A percentile compares a stretch with the other conserved stretches of the same genome.
Conservation (phyloP, 805 yeast genomes). For the Ogataea polymorpha region DNA sequence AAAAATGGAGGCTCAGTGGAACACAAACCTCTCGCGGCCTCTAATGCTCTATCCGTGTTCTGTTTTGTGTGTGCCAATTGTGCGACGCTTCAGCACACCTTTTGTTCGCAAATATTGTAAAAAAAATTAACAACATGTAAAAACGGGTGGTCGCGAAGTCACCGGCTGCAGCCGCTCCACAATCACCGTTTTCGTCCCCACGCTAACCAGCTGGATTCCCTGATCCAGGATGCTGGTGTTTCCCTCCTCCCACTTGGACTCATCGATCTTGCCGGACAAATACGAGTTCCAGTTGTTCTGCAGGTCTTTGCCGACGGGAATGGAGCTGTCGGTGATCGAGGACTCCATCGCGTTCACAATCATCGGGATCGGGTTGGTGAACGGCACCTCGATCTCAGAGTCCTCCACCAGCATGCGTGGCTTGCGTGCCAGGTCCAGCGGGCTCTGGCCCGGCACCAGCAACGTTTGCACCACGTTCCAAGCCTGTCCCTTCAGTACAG, state of each 20-base stretch:
- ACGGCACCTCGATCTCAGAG: constrained; percentile 58
- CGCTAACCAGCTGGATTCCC: constrained; percentile 14
- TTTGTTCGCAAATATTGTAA: neutral
- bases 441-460: constrained; percentile 56
- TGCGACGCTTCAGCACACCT: neutral
- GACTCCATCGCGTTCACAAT: constrained; percentile 45
- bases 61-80: too few relatives aligned
- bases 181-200: constrained; percentile 45
- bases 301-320: constrained; percentile 15
- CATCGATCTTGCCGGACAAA: constrained; percentile 31
- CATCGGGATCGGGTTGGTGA: constrained; percentile 35
- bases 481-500: constrained; percentile 74
- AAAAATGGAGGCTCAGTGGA: too few relatives aligned
- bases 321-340: constrained; percentile 22
- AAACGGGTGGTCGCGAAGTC: constrained; percentile 55
- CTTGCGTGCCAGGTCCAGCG: constrained; percentile 60
- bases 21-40: too few relatives aligned
- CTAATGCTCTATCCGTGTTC: too few relatives aligned
- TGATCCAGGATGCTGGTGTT: constrained; percentile 15
- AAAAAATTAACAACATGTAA: constrained; percentile 52
- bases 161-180: constrained; percentile 60
- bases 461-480: constrained; percentile 69
- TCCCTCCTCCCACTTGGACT: constrained; percentile 20
- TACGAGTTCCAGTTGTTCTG: constrained; percentile 32
- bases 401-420: constrained; percentile 58